Base-by-base conservation (phyloP, 106 monocot genomes). In the Chionographis japonica region DNA sequence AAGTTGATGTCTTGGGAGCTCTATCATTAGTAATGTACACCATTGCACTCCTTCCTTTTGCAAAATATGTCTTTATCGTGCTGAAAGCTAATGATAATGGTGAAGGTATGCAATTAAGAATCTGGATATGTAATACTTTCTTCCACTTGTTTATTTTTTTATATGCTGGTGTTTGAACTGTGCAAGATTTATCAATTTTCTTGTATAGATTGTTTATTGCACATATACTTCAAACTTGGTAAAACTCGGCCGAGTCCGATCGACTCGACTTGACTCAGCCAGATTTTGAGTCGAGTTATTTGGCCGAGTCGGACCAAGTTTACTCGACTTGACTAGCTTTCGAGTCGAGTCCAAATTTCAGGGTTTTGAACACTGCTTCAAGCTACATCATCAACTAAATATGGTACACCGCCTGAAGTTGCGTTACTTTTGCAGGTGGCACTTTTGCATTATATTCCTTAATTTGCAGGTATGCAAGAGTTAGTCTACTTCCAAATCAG, bases 41-140 rank as follows among this genome's bases (percentile, higher is more conserved):
- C 7, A 94, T 94, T 61, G 84, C 94, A 49, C 66, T 94, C 37
- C 80, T 90, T 74, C 94, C 94, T 46, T 90, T 94, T 67, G 82
- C 84, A 40, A 94, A 94, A 59, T 94, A 94, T 69, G 90, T 94
- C 3, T 90, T 94, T 61, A 77, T 94, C 63, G 94, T 94, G 66
- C 82, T 94, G 78, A 94, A 90, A 78, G 94, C 94, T 49, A 90
- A 94, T 76, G 90, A 90, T 63, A 94, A 90, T 67, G 90, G 94
- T 43, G 90, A 94, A 94, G 94, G 90, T 90, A 87, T 38, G 66
- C 35, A 61, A 52, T 49, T 42, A 38, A 54, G 35, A 62, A 36
- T 10, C 12, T 37, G 8, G 9, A 20, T 38, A 58, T 9, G 19
- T 37, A 49, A 15, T 60, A 5, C 53, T 39, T 12, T 15, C 20